A percentile compares a stretch with the other conserved stretches of the same genome.
Evolutionary conservation across 768 basidiomycete genomes (phyloP).

Genomic region (Mycena polygramma): DNA sequence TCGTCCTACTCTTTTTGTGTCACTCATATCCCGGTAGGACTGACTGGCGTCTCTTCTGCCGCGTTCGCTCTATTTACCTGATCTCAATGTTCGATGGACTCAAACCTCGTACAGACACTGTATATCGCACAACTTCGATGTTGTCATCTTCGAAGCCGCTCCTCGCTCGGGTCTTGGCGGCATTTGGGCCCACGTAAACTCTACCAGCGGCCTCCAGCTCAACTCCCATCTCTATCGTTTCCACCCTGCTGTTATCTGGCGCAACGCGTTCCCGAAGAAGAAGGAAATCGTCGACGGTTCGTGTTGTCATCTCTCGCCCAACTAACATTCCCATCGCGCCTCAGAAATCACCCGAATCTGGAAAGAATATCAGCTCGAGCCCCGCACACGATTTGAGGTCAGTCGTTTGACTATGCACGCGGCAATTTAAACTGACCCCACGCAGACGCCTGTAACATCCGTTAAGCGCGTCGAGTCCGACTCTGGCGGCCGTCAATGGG

Average conservation of each 20-base stretch:
- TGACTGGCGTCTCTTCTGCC: conserved; percentile 67
- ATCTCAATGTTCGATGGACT: no score
- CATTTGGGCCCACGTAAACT: conserved; percentile 66
- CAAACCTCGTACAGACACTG: conserved; percentile 49
- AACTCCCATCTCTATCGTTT: conserved; percentile 67
- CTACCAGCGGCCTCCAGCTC: conserved; percentile 64
- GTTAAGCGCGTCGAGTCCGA: conserved; percentile 46
- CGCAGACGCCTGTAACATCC: conserved; percentile 52
- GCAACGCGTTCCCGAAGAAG: conserved; percentile 57
- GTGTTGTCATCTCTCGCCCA: background rate
- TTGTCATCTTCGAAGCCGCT: conserved; percentile 61
- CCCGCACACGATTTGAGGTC: conserved; percentile 59
- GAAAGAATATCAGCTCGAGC: conserved; percentile 63
- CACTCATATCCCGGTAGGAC: conserved; percentile 15
- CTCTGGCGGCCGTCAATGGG: conserved; percentile 53
- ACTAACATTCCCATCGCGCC: background rate
- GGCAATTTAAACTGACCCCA: background rate
- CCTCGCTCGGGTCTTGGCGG: conserved; percentile 54
- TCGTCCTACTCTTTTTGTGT: background rate
- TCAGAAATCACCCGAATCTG: conserved; percentile 58
- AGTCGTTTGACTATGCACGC: conserved; percentile 7
- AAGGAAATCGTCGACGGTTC: conserved; percentile 64
- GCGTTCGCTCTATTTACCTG: conserved; percentile 50
- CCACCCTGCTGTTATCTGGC: conserved; percentile 61
- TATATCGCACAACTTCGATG: conserved; percentile 66